Base-by-base conservation (phyloP, 1,139 yeast species). In the Casaregolazyma lundiana region DNA sequence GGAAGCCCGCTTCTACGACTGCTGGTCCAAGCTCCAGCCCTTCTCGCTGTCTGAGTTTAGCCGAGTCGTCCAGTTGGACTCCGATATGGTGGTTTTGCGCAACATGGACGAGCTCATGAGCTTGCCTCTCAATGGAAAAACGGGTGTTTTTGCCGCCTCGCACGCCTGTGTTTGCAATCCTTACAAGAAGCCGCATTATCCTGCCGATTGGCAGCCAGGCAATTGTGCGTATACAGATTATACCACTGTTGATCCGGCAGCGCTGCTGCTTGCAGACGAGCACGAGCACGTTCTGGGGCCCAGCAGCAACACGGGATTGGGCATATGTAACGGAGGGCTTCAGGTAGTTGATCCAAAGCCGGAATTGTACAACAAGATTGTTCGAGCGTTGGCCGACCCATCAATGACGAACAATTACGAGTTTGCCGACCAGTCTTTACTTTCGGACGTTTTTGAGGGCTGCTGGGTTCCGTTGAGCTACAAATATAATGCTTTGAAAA, bases 151-250 rank as follows among this genome's bases (percentile, higher is more conserved):
- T 62, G 82, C 80, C 0, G 80, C 81, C 0, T 60, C 76, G n/a
- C 78, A 77, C 53, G 81, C 81, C 1, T 77, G 83, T 58, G 78
- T 76, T 17, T 77, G 82, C 60, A 77, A 77, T 52, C 82, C 83
- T 2, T 66, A 71, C 58, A 58, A 68, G 20, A 69, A 70, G 50
- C 55, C 68, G 1, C 79, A 77, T 53, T 77, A 77, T 52, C 83
- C 83, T n/a, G 50, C 54, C 42, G 66, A 73, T 51, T 77, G 82
- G 82, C 53, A 66, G 2, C 64, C 66, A 2, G 66, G 62, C 38
- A 76, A 77, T 55, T 77, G 83, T 53, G 72, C 73, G 1, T 76
- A 69, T 54, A 70, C 79, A 2, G 56, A 64, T 44, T 72, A 70
- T 38, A 35, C 8, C 4, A 50, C 52, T 3, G 32, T 46, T 13